Conservation (phyloP, 2,329 filamentous ascomycete species). For the Trichoderma asperellum region DNA sequence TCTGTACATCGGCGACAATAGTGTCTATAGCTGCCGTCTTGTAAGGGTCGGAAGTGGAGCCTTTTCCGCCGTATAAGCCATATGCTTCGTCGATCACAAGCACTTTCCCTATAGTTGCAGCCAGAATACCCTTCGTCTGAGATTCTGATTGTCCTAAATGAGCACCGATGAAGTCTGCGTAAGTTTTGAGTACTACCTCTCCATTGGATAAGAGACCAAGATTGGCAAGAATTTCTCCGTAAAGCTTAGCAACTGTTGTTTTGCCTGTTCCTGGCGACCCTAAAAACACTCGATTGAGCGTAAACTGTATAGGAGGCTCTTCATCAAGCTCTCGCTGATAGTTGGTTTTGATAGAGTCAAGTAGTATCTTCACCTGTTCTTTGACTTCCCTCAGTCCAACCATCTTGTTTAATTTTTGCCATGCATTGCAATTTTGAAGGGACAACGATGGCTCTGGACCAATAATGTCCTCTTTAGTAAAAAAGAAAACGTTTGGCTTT, state of each 20-base stretch:
- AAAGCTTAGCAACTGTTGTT: constrained; percentile 74
- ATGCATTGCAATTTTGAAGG: constrained; percentile 57
- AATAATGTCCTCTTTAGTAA: constrained; percentile 71
- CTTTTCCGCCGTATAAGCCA: constrained; percentile 54
- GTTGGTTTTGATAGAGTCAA: constrained; percentile 66
- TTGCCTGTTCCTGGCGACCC: constrained; percentile 77
- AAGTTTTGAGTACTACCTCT: constrained; percentile 74
- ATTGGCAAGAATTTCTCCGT: constrained; percentile 69
- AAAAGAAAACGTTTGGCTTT: constrained; percentile 58
- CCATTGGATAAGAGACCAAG: constrained; percentile 69
- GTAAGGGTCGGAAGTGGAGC: constrained; percentile 45
- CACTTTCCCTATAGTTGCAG: constrained; percentile 69
- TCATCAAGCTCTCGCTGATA: constrained; percentile 68
- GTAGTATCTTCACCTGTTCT: constrained; percentile 57
- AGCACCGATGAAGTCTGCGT: constrained; percentile 71
- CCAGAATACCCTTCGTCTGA: constrained; percentile 73
- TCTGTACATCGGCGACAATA: constrained; percentile 74
- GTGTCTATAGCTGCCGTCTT: constrained; percentile 72
- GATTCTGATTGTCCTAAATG: constrained; percentile 68
- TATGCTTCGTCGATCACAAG: constrained; percentile 83
- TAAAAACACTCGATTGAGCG: constrained; percentile 70
- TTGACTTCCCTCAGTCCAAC: constrained; percentile 68
- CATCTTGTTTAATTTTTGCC: constrained; percentile 60
- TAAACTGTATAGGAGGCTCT: constrained; percentile 60
- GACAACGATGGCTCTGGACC: constrained; percentile 66